phyloP scores from a whole-genome alignment of 73 alveolate genomes.

The Effrenium voratum region DNA sequence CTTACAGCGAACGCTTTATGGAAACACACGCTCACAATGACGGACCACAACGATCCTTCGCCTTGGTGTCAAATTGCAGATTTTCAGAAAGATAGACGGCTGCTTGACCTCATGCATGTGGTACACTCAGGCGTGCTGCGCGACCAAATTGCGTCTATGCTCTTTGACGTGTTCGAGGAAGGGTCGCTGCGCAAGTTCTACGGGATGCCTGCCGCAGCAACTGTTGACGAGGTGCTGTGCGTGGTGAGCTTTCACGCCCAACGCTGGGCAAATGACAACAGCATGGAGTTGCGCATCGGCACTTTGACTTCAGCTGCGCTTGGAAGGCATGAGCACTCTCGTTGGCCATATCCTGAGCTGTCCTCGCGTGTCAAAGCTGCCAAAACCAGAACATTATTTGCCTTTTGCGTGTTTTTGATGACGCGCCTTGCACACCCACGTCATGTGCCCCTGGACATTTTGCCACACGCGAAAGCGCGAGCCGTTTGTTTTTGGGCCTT shows the following conservation, averaged over 20 bases:
- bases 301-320: background rate
- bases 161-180: background rate
- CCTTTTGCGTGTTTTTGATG: background rate
- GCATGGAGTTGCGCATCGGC: background rate
- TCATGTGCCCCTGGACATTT: background rate
- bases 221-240: background rate
- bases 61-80: background rate
- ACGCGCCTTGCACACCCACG: background rate
- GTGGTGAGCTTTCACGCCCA: conserved; percentile 41
- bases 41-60: background rate
- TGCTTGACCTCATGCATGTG: conserved; percentile 5
- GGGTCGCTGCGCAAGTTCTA: background rate
- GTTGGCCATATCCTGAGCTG: conserved; percentile 45
- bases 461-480: background rate
- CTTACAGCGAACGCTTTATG: conserved; percentile 2
- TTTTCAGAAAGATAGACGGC: background rate
- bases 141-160: background rate
- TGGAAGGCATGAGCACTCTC: background rate
- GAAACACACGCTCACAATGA: background rate
- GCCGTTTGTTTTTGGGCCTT: conserved; percentile 19
- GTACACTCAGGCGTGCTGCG: conserved; percentile 22
- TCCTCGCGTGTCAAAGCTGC: conserved; percentile 36
- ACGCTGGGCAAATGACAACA: background rate
- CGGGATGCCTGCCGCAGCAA: background rate
- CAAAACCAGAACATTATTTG: background rate